Evolutionary conservation across 108 stramenopile genomes (phyloP).

Genomic region (Stephanodiscus triporus): DNA sequence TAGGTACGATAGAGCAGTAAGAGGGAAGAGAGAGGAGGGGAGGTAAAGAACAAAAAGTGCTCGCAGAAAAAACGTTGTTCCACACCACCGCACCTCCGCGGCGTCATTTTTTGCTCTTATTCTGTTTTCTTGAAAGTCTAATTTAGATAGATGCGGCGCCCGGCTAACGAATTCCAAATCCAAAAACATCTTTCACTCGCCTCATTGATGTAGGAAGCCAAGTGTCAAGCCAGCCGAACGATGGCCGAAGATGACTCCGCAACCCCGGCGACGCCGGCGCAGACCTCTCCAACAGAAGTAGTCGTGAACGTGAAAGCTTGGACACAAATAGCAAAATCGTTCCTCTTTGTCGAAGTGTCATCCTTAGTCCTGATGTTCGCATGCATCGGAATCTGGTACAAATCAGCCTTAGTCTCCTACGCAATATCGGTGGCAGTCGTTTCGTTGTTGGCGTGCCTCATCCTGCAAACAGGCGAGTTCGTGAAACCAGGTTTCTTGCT

Average conservation of each 20-base stretch:
- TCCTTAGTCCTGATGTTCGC: constrained; percentile 43
- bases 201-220: too few relatives aligned
- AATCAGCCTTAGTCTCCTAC: constrained; percentile 6
- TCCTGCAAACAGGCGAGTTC: constrained; percentile 39
- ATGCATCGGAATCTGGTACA: constrained; percentile 25
- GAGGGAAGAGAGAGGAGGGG: too few relatives aligned
- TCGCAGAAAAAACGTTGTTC: too few relatives aligned
- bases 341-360: constrained; percentile 39
- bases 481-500: constrained; percentile 27
- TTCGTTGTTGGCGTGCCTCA: constrained; percentile 30
- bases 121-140: too few relatives aligned
- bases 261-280: neutral
- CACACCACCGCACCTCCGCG: too few relatives aligned
- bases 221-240: too few relatives aligned
- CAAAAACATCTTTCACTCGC: too few relatives aligned
- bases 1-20: too few relatives aligned
- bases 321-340: constrained; percentile 27
- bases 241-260: neutral
- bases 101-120: too few relatives aligned
- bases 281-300: constrained; percentile 14
- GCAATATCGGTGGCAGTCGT: constrained; percentile 33
- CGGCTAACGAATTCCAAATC: too few relatives aligned
- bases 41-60: too few relatives aligned
- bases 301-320: constrained; percentile 24
- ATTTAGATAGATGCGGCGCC: too few relatives aligned